A percentile compares a stretch with the other conserved stretches of the same genome.
phyloP scores from a whole-genome alignment of 306 rosid species.

The Luffa aegyptiaca region DNA sequence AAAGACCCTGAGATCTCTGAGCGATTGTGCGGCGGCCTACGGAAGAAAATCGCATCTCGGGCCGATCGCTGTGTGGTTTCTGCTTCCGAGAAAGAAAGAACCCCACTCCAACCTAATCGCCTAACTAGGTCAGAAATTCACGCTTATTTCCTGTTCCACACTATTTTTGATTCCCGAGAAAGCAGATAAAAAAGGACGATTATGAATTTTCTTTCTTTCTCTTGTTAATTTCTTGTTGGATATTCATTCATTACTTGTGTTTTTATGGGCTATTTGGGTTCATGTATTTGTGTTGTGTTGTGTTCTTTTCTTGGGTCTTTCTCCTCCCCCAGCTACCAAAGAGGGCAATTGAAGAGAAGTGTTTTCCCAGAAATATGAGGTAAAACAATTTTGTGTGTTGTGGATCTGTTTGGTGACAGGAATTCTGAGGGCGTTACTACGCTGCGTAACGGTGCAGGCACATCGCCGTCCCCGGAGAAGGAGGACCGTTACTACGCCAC shows the following conservation, averaged over 20 bases:
- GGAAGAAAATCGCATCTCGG: constrained; percentile 35
- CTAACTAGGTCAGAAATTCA: constrained; percentile 39
- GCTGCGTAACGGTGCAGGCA: constrained; percentile 29
- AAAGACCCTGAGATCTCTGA: constrained; percentile 58
- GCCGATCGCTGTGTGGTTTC: constrained; percentile 31
- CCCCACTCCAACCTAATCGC: constrained; percentile 47
- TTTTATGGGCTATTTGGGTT: not conserved
- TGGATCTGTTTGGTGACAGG: constrained; percentile 30
- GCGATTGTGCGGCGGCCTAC: constrained; percentile 42
- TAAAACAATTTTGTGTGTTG: not conserved
- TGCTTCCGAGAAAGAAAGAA: constrained; percentile 34
- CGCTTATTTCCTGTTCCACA: constrained; percentile 1
- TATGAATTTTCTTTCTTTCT: not conserved
- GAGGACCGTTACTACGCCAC: constrained; percentile 68
- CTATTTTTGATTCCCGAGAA: constrained; percentile 1
- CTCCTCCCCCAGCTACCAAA: constrained; percentile 7
- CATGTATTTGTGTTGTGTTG: not conserved
- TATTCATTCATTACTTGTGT: not conserved
- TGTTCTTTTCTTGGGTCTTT: not conserved
- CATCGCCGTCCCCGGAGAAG: constrained; percentile 54
- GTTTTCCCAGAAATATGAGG: constrained; percentile 4
- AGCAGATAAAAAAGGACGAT: not conserved
- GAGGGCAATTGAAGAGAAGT: constrained; percentile 2
- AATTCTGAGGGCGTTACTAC: constrained; percentile 34
- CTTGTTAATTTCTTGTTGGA: not conserved